phyloP scores from a whole-genome alignment of 192 early-diverging fungal species.

The Geranomyces michiganensis region DNA sequence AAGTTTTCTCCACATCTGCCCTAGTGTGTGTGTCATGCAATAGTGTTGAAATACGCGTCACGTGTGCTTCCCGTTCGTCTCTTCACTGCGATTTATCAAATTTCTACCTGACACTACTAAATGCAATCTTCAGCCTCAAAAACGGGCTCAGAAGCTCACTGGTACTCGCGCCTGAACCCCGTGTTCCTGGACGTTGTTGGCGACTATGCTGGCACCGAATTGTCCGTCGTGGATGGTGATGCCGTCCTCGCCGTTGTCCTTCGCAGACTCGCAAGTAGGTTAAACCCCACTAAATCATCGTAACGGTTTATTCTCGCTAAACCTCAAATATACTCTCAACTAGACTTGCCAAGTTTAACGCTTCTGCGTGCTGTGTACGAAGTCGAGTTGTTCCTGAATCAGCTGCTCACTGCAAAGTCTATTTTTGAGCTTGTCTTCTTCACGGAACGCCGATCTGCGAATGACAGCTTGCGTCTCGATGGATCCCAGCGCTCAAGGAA shows the following conservation, averaged over 20 bases:
- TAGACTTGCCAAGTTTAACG: background rate
- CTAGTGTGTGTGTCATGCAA: no score
- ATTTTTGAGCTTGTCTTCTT: constrained; percentile 44
- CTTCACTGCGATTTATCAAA: no score
- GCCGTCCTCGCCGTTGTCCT: constrained; percentile 24
- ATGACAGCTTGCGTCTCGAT: constrained; percentile 1
- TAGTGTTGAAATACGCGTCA: no score
- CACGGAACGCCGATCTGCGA: background rate
- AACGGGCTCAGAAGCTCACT: background rate
- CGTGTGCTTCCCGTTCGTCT: no score
- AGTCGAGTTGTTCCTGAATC: constrained; percentile 34
- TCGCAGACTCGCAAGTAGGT: constrained; percentile 3
- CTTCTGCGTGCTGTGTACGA: constrained; percentile 30
- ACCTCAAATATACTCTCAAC: background rate
- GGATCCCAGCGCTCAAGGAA: background rate
- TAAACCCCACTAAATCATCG: no score
- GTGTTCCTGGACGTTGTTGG: constrained; percentile 41
- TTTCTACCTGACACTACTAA: no score
- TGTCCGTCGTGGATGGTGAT: constrained; percentile 50
- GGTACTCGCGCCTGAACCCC: constrained; percentile 13
- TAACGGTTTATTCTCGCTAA: no score
- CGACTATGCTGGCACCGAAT: constrained; percentile 48
- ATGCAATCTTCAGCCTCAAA: no score
- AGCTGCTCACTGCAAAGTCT: constrained; percentile 34
- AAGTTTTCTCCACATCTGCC: no score